phyloP scores from a whole-genome alignment of 208 protist genomes.

The Sergeia podlipaevii region DNA sequence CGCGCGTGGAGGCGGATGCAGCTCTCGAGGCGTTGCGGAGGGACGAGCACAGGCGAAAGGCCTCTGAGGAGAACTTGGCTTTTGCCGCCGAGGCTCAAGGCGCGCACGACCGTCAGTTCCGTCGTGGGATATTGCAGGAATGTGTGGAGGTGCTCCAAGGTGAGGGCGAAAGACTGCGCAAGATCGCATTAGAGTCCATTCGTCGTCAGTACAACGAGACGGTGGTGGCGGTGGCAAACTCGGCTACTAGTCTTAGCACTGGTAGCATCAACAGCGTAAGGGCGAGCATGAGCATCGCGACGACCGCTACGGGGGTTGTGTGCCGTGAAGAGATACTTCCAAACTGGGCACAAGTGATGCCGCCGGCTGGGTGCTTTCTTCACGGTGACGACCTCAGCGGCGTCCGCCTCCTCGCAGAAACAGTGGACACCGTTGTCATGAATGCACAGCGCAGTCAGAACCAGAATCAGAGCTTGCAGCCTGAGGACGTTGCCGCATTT shows the following conservation, averaged over 20 bases:
- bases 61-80: conserved; percentile 6
- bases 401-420: conserved; percentile 39
- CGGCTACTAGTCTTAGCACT: not conserved
- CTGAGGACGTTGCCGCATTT: conserved; percentile 4
- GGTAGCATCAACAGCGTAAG: not conserved
- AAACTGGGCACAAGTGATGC: conserved; percentile 67
- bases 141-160: not conserved
- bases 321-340: conserved; percentile 44
- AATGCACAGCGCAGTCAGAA: conserved; percentile 3
- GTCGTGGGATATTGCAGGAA: not conserved
- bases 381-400: conserved; percentile 82
- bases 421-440: conserved; percentile 24
- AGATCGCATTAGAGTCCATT: conserved; percentile 91
- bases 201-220: conserved; percentile 44
- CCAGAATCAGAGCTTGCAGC: not conserved
- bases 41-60: conserved; percentile 1
- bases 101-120: not conserved
- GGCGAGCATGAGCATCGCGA: not conserved
- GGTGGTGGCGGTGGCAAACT: conserved; percentile 3
- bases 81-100: not conserved
- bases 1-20: not conserved
- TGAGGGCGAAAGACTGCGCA: conserved; percentile 31
- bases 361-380: conserved; percentile 68
- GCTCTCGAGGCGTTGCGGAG: not conserved
- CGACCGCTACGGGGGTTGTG: no score